Percentiles rank a stretch among this genome's conserved stretches.
Evolutionary conservation across 1,284 basidiomycete genomes (phyloP).

Genomic region (Moesziomyces globuligerus): DNA sequence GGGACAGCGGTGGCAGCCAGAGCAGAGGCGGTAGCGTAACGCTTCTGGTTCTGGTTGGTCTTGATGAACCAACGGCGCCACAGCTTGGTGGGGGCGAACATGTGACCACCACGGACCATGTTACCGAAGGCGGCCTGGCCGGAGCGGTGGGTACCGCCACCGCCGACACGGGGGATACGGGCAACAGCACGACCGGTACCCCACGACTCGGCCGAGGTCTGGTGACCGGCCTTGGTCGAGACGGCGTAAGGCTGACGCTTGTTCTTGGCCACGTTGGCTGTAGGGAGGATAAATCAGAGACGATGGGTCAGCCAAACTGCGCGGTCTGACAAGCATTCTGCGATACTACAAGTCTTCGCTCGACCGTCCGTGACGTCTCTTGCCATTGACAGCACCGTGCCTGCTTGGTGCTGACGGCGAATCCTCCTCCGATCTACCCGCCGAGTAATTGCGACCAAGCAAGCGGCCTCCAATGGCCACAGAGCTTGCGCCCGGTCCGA

Average conservation of each 20-base stretch:
- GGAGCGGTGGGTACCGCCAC: constrained; percentile 97
- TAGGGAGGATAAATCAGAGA: not conserved
- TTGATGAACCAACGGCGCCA: constrained; percentile 99
- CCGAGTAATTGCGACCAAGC: too few relatives aligned
- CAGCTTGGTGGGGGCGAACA: constrained; percentile 99
- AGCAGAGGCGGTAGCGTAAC: constrained; percentile 96
- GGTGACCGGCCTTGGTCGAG: constrained; percentile 96
- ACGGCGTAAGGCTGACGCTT: constrained; percentile 97
- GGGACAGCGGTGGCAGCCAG: constrained; percentile 97
- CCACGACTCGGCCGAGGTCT: constrained; percentile 99
- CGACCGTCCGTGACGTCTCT: not conserved
- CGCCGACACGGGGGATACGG: constrained; percentile 99
- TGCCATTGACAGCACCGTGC: not conserved
- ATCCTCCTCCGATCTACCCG: too few relatives aligned
- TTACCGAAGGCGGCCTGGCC: constrained; percentile 94
- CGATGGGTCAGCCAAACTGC: not conserved
- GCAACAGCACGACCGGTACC: constrained; percentile 99
- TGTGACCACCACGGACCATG: constrained; percentile 82
- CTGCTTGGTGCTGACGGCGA: too few relatives aligned
- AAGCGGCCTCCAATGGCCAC: too few relatives aligned
- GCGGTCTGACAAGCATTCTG: constrained; percentile 10
- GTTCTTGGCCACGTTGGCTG: constrained; percentile 99
- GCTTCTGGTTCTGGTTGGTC: constrained; percentile 99
- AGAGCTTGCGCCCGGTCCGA: too few relatives aligned
- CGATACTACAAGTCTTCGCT: not conserved